A percentile compares a stretch with the other conserved stretches of the same genome.
phyloP scores from a whole-genome alignment of 805 yeast genomes.

The Suhomyces sp. region DNA sequence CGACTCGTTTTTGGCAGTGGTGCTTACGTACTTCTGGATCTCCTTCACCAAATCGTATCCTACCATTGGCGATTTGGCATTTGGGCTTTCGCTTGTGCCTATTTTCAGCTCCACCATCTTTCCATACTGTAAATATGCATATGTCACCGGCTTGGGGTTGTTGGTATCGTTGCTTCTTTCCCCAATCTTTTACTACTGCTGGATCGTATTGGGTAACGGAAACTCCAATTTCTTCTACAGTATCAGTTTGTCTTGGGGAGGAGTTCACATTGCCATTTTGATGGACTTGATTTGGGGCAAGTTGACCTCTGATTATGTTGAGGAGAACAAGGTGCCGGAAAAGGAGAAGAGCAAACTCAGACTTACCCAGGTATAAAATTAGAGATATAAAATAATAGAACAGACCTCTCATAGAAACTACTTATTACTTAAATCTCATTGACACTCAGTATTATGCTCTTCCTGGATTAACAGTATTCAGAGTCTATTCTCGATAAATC shows the following conservation, averaged over 20 bases:
- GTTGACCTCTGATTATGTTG: conserved; percentile 59
- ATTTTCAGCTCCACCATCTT: conserved; percentile 46
- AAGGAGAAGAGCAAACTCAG: conserved; percentile 27
- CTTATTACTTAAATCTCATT: too few species aligned
- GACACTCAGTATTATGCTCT: too few species aligned
- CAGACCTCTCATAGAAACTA: too few species aligned
- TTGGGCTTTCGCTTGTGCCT: conserved; percentile 36
- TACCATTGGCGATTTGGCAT: conserved; percentile 69
- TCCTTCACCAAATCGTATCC: conserved; percentile 83
- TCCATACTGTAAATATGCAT: conserved; percentile 46
- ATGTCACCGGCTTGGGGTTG: conserved; percentile 47
- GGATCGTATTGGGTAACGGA: conserved; percentile 94
- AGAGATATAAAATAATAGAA: too few species aligned
- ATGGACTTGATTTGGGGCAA: conserved; percentile 83
- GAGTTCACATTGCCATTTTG: conserved; percentile 63
- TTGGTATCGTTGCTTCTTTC: conserved; percentile 57
- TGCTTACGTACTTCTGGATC: conserved; percentile 40
- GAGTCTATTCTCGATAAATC: too few species aligned
- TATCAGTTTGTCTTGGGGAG: conserved; percentile 75
- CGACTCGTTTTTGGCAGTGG: conserved; percentile 58
- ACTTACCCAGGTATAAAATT: conserved; percentile 45
- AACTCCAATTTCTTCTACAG: conserved; percentile 96
- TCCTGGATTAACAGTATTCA: too few species aligned
- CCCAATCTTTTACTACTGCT: conserved; percentile 87
- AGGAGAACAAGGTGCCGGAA: conserved; percentile 38